These are phyloP conservation scores for Ceratobasidium sp. DNA, from an alignment of 1,284 basidiomycete species.

Conservation along the genomic window DNA sequence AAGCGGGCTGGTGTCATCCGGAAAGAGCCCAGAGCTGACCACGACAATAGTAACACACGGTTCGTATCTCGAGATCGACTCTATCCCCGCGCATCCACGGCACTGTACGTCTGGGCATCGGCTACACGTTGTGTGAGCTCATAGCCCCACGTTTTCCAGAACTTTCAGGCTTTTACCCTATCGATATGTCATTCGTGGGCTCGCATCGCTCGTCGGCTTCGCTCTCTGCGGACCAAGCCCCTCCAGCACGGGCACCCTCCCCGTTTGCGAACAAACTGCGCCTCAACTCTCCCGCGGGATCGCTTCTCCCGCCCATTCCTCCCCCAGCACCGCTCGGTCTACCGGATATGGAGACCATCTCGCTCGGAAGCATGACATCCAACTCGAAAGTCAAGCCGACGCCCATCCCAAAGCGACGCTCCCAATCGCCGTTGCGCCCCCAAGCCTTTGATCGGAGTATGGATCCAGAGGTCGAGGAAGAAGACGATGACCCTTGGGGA, in stretches of 20 bases:
- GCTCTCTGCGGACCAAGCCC: constrained; percentile 11
- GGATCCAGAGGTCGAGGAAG: constrained; percentile 31
- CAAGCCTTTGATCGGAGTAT: constrained; percentile 31
- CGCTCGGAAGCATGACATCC: constrained; percentile 16
- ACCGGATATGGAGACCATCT: constrained; percentile 29
- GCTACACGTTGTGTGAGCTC: constrained; percentile 17
- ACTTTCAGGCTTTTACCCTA: constrained; percentile 1
- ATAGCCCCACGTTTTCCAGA: constrained; percentile 30
- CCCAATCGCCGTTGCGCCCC: constrained; percentile 20
- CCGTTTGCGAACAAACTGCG: constrained; percentile 36
- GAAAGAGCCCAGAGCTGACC: neutral
- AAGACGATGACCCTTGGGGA: constrained; percentile 21
- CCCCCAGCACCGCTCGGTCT: constrained; percentile 30
- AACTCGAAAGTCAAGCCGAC: constrained; percentile 18
- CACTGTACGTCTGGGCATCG: neutral
- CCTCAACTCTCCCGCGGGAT: constrained; percentile 8
- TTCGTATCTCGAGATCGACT: constrained; percentile 16
- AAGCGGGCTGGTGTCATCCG: neutral
- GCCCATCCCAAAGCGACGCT: constrained; percentile 19
- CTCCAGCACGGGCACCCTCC: constrained; percentile 9
- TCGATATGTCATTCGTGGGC: constrained; percentile 23
- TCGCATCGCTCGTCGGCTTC: constrained; percentile 27
- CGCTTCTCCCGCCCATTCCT: constrained; percentile 21
- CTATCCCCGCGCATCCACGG: constrained; percentile 8
- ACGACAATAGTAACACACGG: neutral